Evolutionary conservation across 805 yeast species (phyloP).

Genomic region (Candida koratica): DNA sequence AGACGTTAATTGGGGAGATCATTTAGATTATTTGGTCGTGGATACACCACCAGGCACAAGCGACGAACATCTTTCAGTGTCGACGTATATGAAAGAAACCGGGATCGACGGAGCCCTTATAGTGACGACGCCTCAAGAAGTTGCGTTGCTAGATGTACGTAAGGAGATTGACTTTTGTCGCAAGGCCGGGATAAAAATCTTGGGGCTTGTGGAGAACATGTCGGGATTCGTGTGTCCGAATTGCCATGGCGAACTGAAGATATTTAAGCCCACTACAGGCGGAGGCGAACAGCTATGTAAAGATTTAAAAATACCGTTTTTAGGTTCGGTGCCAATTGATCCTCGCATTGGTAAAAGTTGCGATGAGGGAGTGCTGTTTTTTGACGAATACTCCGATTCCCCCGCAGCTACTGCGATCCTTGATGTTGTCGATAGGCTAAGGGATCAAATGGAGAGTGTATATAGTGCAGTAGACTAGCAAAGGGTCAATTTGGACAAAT

Average conservation of each 20-base stretch:
- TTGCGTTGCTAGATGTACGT: constrained; percentile 88
- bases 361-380: constrained; percentile 80
- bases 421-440: constrained; percentile 70
- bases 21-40: constrained; percentile 75
- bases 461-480: no score
- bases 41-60: constrained; percentile 99
- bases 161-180: constrained; percentile 93
- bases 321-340: constrained; percentile 93
- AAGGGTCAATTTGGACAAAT: no score
- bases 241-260: constrained; percentile 85
- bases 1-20: constrained; percentile 92
- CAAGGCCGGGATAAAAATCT: constrained; percentile 79
- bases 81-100: constrained; percentile 78
- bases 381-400: constrained; percentile 81
- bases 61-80: constrained; percentile 91
- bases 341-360: constrained; percentile 90
- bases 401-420: constrained; percentile 88
- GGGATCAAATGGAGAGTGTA: constrained; percentile 58
- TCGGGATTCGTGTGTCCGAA: constrained; percentile 96
- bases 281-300: constrained; percentile 85
- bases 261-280: constrained; percentile 94
- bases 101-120: constrained; percentile 95
- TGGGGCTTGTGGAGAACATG: constrained; percentile 97
- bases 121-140: constrained; percentile 98
- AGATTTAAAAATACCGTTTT: constrained; percentile 71